phyloP scores from a whole-genome alignment of 2,329 filamentous ascomycete species.

The Ophiognomonia clavigignenti-juglandacearum region DNA sequence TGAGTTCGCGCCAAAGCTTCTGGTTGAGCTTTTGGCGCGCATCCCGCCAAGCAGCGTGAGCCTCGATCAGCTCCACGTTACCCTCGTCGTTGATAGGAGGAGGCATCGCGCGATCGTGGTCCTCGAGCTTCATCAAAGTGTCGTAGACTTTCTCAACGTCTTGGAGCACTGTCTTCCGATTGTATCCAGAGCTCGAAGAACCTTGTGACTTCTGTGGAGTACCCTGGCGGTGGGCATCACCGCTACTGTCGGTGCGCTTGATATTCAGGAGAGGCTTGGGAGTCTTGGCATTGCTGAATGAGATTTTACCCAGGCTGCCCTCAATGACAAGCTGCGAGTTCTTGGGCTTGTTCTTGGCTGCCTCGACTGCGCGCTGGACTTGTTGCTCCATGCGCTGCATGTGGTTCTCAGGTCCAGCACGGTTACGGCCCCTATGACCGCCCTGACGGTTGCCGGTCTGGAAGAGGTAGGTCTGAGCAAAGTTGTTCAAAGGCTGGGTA shows the following conservation, averaged over 20 bases:
- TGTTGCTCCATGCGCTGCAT: slow-evolving; percentile 99
- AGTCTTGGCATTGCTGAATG: slow-evolving; percentile 97
- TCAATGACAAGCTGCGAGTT: slow-evolving; percentile 96
- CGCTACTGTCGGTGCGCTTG: slow-evolving; percentile 72
- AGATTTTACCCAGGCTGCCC: slow-evolving; percentile 94
- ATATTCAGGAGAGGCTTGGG: slow-evolving; percentile 93
- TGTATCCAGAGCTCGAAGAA: slow-evolving; percentile 44
- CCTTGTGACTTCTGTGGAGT: slow-evolving; percentile 38
- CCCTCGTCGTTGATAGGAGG: slow-evolving; percentile 53
- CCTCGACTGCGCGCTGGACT: slow-evolving; percentile 93
- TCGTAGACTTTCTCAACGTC: slow-evolving; percentile 88
- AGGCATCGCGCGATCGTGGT: slow-evolving; percentile 80
- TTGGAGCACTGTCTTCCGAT: slow-evolving; percentile 76
- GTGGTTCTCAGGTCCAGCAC: slow-evolving; percentile 87
- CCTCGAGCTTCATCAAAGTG: slow-evolving; percentile 88
- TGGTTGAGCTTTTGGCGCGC: slow-evolving; percentile 67
- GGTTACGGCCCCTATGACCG: slow-evolving; percentile 62
- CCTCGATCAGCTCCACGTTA: slow-evolving; percentile 65
- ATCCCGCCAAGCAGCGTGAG: slow-evolving; percentile 75
- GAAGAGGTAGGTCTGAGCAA: slow-evolving; percentile 95
- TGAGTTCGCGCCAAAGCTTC: slow-evolving; percentile 79
- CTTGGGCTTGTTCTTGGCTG: slow-evolving; percentile 95
- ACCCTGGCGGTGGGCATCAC: slow-evolving; percentile 49
- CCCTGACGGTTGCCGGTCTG: slow-evolving; percentile 85
- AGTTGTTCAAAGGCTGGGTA: slow-evolving; percentile 88